Evolutionary conservation across 2,329 filamentous ascomycete species (phyloP).

Genomic region (Hirsutella rhossiliensis): DNA sequence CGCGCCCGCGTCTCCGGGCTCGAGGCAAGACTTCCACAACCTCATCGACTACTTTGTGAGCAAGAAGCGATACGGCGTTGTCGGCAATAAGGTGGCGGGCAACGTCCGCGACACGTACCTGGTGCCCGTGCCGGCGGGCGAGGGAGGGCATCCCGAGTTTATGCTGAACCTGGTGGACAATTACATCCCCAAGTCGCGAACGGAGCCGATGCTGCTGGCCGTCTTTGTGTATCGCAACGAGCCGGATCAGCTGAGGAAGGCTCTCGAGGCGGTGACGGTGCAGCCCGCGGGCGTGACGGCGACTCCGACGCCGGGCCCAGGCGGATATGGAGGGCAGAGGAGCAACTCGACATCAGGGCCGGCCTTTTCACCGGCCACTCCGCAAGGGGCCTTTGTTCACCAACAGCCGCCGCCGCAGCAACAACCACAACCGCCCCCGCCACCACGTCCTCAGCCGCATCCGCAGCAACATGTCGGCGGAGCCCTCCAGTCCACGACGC

Average conservation of each 20-base stretch:
- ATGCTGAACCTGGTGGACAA: slow-evolving; percentile 82
- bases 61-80: slow-evolving; percentile 76
- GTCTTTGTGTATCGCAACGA: slow-evolving; percentile 74
- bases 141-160: slow-evolving; percentile 66
- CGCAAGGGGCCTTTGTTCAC: slow-evolving; percentile 17
- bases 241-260: slow-evolving; percentile 20
- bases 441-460: background rate
- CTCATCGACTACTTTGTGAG: slow-evolving; percentile 81
- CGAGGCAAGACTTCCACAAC: slow-evolving; percentile 53
- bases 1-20: slow-evolving; percentile 47
- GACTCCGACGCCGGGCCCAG: background rate
- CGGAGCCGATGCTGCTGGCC: slow-evolving; percentile 68
- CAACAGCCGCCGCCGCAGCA: slow-evolving; percentile 19
- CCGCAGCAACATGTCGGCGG: slow-evolving; percentile 16
- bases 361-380: slow-evolving; percentile 42
- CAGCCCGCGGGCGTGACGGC: slow-evolving; percentile 1
- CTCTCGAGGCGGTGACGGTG: slow-evolving; percentile 9
- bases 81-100: slow-evolving; percentile 61
- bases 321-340: slow-evolving; percentile 18
- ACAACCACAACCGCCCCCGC: background rate
- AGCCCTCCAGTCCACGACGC: slow-evolving; percentile 20
- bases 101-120: slow-evolving; percentile 87
- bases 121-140: slow-evolving; percentile 68
- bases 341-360: slow-evolving; percentile 37
- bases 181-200: slow-evolving; percentile 56